Base-by-base conservation (phyloP, 1,139 yeast genomes). In the Scheffersomyces cryptocercus region DNA sequence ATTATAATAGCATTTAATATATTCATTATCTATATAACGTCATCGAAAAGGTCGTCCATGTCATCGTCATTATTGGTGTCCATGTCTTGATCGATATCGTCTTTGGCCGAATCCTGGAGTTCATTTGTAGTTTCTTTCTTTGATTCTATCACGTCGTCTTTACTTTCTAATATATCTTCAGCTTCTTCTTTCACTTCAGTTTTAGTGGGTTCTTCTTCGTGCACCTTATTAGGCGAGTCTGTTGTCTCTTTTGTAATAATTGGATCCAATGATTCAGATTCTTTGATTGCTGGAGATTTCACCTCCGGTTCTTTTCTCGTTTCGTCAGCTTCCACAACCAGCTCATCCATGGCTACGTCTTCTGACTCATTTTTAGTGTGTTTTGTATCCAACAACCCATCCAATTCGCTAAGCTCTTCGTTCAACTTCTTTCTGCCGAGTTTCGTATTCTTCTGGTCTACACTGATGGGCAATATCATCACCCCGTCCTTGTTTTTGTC, bases 381-480 rank as follows among this genome's bases (percentile, higher is more conserved):
- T 24, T 50, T 52, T 15, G 51, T 54, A 3, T 29, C 33, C 10
- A 67, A 49, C 31, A 67, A 50, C 20, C 43, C 46, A 12, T 57
- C 51, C 55, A 71, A 55, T 39, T 66, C 66, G 14, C 46, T 44
- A 26, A 73, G 51, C 48, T 72, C 76, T 12, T 62, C 62, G 13
- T 68, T 62, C 42, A 81, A 59, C 58, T 81, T 79, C 49, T 67
- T 68, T 35, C 65, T 65, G 2, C 86, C 86, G 34, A 81, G 70
- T 58, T 72, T 70, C 5, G 85, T 77, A 40, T 84, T 83, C 64
- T 81, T 82, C 53, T 81, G 84, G 48, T 81, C 83, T 15, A 83
- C 81, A 35, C 74, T 70, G 2, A 82, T 77, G 3, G 88, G 88
- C 30, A 82, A 63, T 26, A 82, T 73, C 71, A 79, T 80, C 11